Percentiles rank a stretch among this genome's conserved stretches.
These are phyloP conservation scores for Chalciporus piperatus DNA, from an alignment of 768 basidiomycete genomes.

Conservation along the genomic window DNA sequence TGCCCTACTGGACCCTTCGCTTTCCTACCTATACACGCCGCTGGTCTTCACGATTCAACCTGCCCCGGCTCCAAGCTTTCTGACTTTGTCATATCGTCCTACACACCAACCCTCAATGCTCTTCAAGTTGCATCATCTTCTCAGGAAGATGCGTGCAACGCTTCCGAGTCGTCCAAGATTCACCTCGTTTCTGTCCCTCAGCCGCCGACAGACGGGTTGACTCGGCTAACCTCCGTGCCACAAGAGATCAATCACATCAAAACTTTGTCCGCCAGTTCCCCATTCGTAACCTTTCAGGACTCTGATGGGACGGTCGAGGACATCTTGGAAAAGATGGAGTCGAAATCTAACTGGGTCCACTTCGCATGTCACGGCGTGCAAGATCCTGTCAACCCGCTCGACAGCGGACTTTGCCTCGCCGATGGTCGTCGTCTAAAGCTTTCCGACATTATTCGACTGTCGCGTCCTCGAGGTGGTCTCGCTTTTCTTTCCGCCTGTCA, in stretches of 20 bases:
- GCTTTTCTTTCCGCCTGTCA: constrained; percentile 35
- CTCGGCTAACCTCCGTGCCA: not conserved
- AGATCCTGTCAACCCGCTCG: constrained; percentile 22
- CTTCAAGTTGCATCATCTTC: constrained; percentile 1
- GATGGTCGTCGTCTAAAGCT: constrained; percentile 8
- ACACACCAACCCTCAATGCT: constrained; percentile 25
- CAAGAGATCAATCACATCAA: not conserved
- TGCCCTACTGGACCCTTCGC: not conserved
- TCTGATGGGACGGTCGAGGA: not conserved
- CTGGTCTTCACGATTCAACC: not conserved
- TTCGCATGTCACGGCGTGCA: constrained; percentile 41
- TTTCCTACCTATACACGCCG: not conserved
- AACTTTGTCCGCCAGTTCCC: not conserved
- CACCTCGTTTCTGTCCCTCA: constrained; percentile 10
- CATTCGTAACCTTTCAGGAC: not conserved
- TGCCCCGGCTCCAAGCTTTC: not conserved
- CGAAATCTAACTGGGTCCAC: constrained; percentile 17
- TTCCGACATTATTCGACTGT: constrained; percentile 23
- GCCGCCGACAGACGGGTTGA: constrained; percentile 8
- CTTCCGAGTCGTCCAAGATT: not conserved
- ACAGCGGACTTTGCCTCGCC: constrained; percentile 25
- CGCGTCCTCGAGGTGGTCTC: constrained; percentile 18
- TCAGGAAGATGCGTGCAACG: not conserved
- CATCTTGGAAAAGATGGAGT: not conserved
- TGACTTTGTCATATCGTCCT: constrained; percentile 13